Evolutionary conservation across 2,329 filamentous ascomycete species (phyloP), one percentile per base, ranked within the genome.

Genomic region (Teratosphaeria gauchensis): DNA sequence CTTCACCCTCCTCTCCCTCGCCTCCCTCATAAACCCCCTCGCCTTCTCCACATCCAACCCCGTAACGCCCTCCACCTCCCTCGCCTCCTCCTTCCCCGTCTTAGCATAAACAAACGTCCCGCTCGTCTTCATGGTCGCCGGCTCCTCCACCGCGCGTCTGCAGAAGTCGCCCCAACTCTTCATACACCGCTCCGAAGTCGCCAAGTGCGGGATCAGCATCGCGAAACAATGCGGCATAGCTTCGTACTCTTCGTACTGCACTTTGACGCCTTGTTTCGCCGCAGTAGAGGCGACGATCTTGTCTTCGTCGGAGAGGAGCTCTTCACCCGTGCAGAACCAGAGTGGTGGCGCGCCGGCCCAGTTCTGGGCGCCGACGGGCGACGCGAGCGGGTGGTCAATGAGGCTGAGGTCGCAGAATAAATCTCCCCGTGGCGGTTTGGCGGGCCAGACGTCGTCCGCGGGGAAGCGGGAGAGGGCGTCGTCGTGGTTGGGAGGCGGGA

Each of bases 181-280:
- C 21, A 76, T 64, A 66, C 74, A 75, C 56, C 72, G 61, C 6
- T 66, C 59, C 6, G 68, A 64, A 0, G 62, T 71, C 3, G 62
- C 54, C 2, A 72, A 57, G 1, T 63, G 58, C n/a, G 76, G 75
- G 3, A 79, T 60, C 58, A 80, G 60, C 72, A 78, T 72, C 0
- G 68, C 72, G 63, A 80, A 92, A 64, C 83, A 84, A 73, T 92
- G 89, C 57, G 89, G 88, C 89, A 92, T 92, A 2, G 84, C 86
- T 70, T 91, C 85, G 69, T 85, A 94, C 73, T 90, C 83, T 69
- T 89, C 83, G 66, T 85, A 87, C 3, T 83, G 77, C 0, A 92
- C 82, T 0, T 67, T 68, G 0, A 86, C 85, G 4, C 82, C 84
- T 53, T 87, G 82, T 7, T 66, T 63, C 16, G 76, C 76, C 11